These are phyloP conservation scores for Nakaseomyces bracarensis DNA, from an alignment of 1,139 yeast genomes.

Conservation along the genomic window DNA sequence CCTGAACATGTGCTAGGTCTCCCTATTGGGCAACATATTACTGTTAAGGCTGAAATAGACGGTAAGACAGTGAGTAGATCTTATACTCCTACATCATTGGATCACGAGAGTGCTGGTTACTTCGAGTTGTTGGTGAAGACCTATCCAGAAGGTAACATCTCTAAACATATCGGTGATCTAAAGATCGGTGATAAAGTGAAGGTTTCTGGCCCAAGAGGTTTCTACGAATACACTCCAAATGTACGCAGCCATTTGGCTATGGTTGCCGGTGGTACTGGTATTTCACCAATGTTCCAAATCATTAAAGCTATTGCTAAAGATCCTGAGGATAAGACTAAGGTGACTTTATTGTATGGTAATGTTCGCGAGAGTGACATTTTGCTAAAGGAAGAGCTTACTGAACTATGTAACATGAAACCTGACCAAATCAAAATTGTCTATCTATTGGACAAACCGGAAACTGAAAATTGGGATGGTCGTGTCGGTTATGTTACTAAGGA, in stretches of 20 bases:
- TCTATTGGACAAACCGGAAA: conserved; percentile 59
- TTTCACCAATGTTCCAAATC: conserved; percentile 90
- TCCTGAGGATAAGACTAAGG: conserved; percentile 57
- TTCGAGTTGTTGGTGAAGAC: conserved; percentile 87
- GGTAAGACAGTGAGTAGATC: conserved; percentile 86
- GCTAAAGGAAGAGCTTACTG: conserved; percentile 71
- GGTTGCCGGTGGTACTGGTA: conserved; percentile 89
- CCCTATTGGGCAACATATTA: conserved; percentile 92
- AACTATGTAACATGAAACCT: conserved; percentile 53
- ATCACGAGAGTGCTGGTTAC: conserved; percentile 68
- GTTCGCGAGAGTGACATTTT: conserved; percentile 71
- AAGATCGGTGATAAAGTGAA: conserved; percentile 61
- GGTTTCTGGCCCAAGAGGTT: conserved; percentile 91
- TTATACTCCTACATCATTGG: conserved; percentile 89
- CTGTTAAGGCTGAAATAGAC: conserved; percentile 61
- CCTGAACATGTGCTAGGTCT: conserved; percentile 71
- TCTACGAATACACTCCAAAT: conserved; percentile 76
- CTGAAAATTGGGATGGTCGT: conserved; percentile 62
- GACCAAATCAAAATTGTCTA: conserved; percentile 62
- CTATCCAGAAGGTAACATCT: conserved; percentile 86
- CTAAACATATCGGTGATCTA: conserved; percentile 64
- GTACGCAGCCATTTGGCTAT: conserved; percentile 39
- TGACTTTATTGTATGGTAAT: conserved; percentile 60
- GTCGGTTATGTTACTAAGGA: conserved; percentile 79
- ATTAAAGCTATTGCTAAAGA: conserved; percentile 68